Evolutionary conservation across 306 rosid genomes (phyloP).

Genomic region (Senna tora): DNA sequence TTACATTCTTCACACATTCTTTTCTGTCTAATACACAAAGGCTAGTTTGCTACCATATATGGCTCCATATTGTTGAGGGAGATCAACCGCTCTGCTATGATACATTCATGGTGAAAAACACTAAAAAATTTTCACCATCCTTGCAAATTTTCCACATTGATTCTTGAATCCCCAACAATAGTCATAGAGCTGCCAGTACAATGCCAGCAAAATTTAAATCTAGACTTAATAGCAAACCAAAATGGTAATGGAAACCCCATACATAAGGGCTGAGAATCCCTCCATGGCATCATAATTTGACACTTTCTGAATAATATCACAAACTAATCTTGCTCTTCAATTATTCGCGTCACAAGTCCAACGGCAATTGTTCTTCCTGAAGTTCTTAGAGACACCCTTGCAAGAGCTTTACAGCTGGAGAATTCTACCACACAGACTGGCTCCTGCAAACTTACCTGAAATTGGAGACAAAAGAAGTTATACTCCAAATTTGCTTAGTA

Average conservation of each 20-base stretch:
- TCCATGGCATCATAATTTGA: slow-evolving; percentile 1
- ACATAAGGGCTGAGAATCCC: slow-evolving; percentile 14
- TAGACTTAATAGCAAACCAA: slow-evolving; percentile 26
- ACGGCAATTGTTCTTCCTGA: slow-evolving; percentile 82
- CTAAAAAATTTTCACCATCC: slow-evolving; percentile 36
- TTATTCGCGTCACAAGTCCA: slow-evolving; percentile 75
- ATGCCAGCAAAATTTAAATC: slow-evolving; percentile 21
- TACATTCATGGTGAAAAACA: slow-evolving; percentile 41
- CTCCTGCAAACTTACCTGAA: slow-evolving; percentile 71
- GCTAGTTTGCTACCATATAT: slow-evolving; percentile 11
- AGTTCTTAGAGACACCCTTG: slow-evolving; percentile 83
- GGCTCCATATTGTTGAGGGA: not conserved
- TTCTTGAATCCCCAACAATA: slow-evolving; percentile 30
- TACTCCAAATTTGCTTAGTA: slow-evolving; percentile 4
- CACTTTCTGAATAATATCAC: slow-evolving; percentile 11
- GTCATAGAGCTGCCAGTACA: slow-evolving; percentile 25
- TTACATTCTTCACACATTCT: slow-evolving; percentile 3
- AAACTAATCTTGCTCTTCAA: slow-evolving; percentile 50
- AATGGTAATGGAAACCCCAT: slow-evolving; percentile 21
- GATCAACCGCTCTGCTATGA: slow-evolving; percentile 41
- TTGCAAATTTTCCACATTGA: slow-evolving; percentile 28
- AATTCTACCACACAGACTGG: slow-evolving; percentile 80
- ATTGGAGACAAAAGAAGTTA: slow-evolving; percentile 28
- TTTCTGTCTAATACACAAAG: slow-evolving; percentile 4
- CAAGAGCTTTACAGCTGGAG: slow-evolving; percentile 75